Evolutionary conservation across 306 rosid species (phyloP).

Genomic region (Lithocarpus polystachyus): DNA sequence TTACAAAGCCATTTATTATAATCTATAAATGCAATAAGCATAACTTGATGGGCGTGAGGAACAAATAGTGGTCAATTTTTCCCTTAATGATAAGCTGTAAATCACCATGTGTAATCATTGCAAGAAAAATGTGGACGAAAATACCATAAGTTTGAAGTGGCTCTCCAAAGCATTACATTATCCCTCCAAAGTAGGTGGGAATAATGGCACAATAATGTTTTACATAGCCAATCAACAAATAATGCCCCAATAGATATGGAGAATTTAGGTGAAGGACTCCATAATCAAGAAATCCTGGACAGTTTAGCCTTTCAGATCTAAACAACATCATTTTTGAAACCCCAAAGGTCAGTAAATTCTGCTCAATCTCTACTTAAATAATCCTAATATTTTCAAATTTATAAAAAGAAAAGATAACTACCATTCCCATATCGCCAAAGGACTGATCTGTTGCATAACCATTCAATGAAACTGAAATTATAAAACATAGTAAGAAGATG

Average conservation of each 20-base stretch:
- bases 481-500: conserved; percentile 29
- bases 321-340: conserved; percentile 11
- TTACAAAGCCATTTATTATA: not conserved
- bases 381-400: not conserved
- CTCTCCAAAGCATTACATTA: not conserved
- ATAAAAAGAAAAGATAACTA: conserved; percentile 23
- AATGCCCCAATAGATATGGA: not conserved
- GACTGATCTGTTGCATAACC: conserved; percentile 32
- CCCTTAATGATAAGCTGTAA: not conserved
- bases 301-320: not conserved
- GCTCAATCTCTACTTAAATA: conserved; percentile 3
- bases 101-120: not conserved
- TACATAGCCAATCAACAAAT: not conserved
- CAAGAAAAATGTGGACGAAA: not conserved
- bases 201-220: not conserved
- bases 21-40: not conserved
- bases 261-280: conserved; percentile 1
- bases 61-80: not conserved
- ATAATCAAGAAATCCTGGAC: not conserved
- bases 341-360: conserved; percentile 9
- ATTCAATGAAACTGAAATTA: conserved; percentile 54
- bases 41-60: not conserved
- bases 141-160: not conserved
- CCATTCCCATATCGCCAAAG: conserved; percentile 47
- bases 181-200: not conserved